Percentiles rank a stretch among this genome's conserved stretches.
Evolutionary conservation across 805 yeast species (phyloP).

Genomic region (Candida hispaniensis): DNA sequence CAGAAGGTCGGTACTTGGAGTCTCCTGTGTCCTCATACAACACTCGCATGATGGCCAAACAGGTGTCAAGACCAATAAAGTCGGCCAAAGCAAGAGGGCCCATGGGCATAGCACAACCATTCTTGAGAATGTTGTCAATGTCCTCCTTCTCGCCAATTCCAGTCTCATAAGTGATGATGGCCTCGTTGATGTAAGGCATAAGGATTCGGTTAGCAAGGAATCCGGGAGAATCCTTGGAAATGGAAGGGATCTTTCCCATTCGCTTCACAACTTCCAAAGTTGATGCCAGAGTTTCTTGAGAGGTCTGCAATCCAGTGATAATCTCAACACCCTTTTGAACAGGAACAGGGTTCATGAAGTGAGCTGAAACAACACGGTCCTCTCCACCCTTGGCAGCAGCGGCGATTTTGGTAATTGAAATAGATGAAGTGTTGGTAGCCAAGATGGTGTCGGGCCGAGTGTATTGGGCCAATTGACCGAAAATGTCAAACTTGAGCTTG

Average conservation of each 20-base stretch:
- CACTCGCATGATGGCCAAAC: conserved; percentile 34
- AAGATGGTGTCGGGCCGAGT: conserved; percentile 28
- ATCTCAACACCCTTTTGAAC: conserved; percentile 37
- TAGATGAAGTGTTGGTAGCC: conserved; percentile 36
- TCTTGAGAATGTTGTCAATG: conserved; percentile 36
- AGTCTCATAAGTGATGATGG: conserved; percentile 32
- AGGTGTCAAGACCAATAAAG: conserved; percentile 36
- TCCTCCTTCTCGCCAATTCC: conserved; percentile 34
- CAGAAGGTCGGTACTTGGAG: conserved; percentile 35
- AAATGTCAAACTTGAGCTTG: conserved; percentile 29
- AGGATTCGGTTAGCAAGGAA: conserved; percentile 35
- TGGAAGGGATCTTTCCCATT: conserved; percentile 32
- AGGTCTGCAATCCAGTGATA: conserved; percentile 34
- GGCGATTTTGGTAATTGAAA: conserved; percentile 35
- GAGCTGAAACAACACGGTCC: conserved; percentile 33
- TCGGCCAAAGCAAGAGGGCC: conserved; percentile 37
- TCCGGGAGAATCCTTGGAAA: conserved; percentile 34
- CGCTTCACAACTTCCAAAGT: conserved; percentile 28
- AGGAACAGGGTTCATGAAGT: conserved; percentile 39
- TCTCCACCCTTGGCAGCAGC: conserved; percentile 36
- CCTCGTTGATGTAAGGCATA: conserved; percentile 37
- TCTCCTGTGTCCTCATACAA: conserved; percentile 33
- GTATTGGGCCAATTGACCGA: conserved; percentile 28
- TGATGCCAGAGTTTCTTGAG: conserved; percentile 27
- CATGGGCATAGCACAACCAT: conserved; percentile 40